Conservation (phyloP, 2,329 filamentous ascomycete genomes). For the Trematosphaeria pertusa region DNA sequence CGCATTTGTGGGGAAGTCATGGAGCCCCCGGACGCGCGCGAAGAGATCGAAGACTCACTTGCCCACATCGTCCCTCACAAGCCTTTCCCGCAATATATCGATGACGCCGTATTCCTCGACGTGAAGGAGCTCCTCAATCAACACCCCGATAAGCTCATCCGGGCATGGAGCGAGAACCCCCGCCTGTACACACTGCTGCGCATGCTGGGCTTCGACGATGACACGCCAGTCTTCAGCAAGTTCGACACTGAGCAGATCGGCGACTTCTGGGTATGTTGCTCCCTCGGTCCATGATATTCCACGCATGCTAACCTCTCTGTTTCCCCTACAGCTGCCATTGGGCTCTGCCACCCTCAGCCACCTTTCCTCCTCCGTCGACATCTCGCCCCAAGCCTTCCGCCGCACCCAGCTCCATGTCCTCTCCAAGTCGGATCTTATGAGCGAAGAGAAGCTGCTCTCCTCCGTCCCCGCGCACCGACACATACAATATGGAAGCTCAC, state of each 20-base stretch:
- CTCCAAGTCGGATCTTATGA: constrained; percentile 22
- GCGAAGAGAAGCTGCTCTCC: constrained; percentile 20
- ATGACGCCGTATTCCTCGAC: constrained; percentile 28
- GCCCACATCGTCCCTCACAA: constrained; percentile 17
- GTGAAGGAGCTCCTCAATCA: constrained; percentile 14
- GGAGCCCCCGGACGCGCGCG: too few relatives aligned
- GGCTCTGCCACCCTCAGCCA: constrained; percentile 6
- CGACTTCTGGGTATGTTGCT: too few relatives aligned
- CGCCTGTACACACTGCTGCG: constrained; percentile 26
- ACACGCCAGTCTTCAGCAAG: constrained; percentile 14
- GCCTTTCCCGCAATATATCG: constrained; percentile 21
- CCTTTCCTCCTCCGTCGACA: constrained; percentile 10
- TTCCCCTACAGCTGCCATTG: constrained; percentile 23
- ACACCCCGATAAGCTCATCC: constrained; percentile 19
- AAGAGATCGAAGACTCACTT: constrained; percentile 19
- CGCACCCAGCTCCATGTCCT: constrained; percentile 19
- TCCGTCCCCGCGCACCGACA: constrained; percentile 16
- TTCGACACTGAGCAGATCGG: constrained; percentile 20
- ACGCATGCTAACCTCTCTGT: too few relatives aligned
- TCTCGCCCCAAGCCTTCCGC: constrained; percentile 12
- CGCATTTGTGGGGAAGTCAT: too few relatives aligned
- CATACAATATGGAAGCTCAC: constrained; percentile 10
- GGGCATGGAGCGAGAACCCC: constrained; percentile 20
- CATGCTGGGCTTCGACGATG: constrained; percentile 24
- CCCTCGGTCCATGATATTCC: too few relatives aligned